Base-by-base conservation (phyloP, 352 stramenopile genomes). In the Pythium angustatum region DNA sequence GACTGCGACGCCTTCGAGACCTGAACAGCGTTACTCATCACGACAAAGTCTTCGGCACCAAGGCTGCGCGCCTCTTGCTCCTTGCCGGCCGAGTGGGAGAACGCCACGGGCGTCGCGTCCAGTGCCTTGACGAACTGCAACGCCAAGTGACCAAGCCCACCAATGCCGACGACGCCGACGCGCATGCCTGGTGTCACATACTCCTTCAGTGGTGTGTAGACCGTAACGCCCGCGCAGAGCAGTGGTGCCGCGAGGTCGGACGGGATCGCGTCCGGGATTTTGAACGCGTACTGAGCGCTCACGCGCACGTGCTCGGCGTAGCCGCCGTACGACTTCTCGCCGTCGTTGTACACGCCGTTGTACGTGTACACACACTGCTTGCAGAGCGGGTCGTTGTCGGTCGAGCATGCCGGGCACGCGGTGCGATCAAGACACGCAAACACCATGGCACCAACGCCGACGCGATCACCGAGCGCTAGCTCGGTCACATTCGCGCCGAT, bases 141-240 rank as follows among this genome's bases (percentile, higher is more conserved):
- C 7, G 65, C 81, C 64, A 93, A 76, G 59, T 93, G 85, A 31
- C 85, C 85, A 9, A 93, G 66, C 26, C 85, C 85, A 40, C 85
- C 85, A 52, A 91, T 75, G n/a, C 85, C 85, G 0, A 79, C 73
- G n/a, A 93, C 69, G 28, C 65, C 84, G 7, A 93, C 65, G 19
- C 65, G 70, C 40, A 75, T 38, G 41, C 69, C 70, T 4, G 62
- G 26, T 45, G 69, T 31, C 11, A 75, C 72, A 58, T 72, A 75
- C 44, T 67, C 81, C 61, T 68, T 73, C 31, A 89, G 63, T 6
- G 85, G 85, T 12, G 69, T 75, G 55, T 80, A 93, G 5, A 69
- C 77, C 12, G 85, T 93, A 40, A 90, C 81, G 53, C 84, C 84
- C 12, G 82, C 83, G 70, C 85, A 93, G 28, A 93, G 66, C 40